phyloP scores from a whole-genome alignment of 176 grass and related monocot species.

The Avena insularis region DNA sequence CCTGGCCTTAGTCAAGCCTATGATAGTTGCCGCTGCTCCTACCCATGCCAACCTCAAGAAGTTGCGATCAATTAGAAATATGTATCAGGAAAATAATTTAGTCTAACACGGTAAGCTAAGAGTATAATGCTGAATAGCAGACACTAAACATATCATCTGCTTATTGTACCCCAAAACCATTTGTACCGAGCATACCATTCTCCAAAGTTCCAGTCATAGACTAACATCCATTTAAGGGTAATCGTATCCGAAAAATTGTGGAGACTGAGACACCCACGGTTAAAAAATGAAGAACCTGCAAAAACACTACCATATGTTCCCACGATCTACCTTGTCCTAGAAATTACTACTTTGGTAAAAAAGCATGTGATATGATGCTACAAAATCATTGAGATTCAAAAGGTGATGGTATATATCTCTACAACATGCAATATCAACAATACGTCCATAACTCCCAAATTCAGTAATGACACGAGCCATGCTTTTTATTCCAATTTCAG shows the following conservation, averaged over 20 bases:
- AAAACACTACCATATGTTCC: neutral
- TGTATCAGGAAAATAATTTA: too few species aligned
- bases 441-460: constrained; percentile 45
- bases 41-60: too few species aligned
- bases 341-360: too few species aligned
- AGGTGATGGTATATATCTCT: constrained; percentile 43
- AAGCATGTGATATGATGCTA: too few species aligned
- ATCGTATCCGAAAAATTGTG: neutral
- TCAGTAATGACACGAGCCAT: constrained; percentile 48
- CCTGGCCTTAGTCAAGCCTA: too few species aligned
- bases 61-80: too few species aligned
- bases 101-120: too few species aligned
- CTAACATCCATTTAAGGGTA: neutral
- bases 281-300: neutral
- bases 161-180: too few species aligned
- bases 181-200: neutral
- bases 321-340: neutral
- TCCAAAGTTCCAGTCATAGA: neutral
- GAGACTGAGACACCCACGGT: neutral
- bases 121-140: too few species aligned
- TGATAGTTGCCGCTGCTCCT: too few species aligned
- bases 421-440: constrained; percentile 35
- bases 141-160: too few species aligned
- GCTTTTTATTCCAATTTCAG: constrained; percentile 50
- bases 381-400: constrained; percentile 45